Conservation (phyloP, 768 basidiomycete species). For the Phlegmacium glaucopus region DNA sequence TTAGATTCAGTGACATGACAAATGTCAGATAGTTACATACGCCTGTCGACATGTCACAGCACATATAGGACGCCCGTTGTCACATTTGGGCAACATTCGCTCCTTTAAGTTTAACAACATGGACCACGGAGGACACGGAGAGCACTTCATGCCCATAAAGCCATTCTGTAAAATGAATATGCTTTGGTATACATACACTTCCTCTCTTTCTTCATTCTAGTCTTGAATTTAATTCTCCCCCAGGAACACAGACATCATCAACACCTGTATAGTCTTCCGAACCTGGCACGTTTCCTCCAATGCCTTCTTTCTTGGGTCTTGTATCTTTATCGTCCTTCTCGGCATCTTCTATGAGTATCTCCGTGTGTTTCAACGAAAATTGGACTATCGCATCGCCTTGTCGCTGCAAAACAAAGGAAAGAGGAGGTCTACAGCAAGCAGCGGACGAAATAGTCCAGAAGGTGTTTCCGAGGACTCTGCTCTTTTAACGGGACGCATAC, state of each 20-base stretch:
- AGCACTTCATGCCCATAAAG: constrained; percentile 45
- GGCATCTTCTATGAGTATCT: constrained; percentile 82
- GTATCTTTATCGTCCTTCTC: constrained; percentile 58
- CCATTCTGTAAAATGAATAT: constrained; percentile 71
- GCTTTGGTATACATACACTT: constrained; percentile 54
- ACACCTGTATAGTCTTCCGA: constrained; percentile 80
- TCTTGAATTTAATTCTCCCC: not conserved
- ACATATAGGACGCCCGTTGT: too few species aligned
- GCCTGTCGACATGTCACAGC: too few species aligned
- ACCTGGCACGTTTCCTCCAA: constrained; percentile 71
- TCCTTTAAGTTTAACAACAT: too few species aligned
- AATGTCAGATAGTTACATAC: too few species aligned
- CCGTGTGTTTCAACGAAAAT: constrained; percentile 52
- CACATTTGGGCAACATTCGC: too few species aligned
- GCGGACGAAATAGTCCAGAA: constrained; percentile 31
- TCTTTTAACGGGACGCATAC: constrained; percentile 46
- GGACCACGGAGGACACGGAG: constrained; percentile 47
- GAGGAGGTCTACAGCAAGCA: constrained; percentile 23
- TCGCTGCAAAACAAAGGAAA: constrained; percentile 48
- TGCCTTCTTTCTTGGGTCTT: constrained; percentile 59
- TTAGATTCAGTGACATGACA: too few species aligned
- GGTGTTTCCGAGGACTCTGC: constrained; percentile 47
- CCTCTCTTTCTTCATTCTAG: not conserved
- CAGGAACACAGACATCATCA: constrained; percentile 74
- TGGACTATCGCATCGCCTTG: constrained; percentile 59